Conservation (phyloP, 2,329 filamentous ascomycete species). For the Colletotrichum sansevieriae region DNA sequence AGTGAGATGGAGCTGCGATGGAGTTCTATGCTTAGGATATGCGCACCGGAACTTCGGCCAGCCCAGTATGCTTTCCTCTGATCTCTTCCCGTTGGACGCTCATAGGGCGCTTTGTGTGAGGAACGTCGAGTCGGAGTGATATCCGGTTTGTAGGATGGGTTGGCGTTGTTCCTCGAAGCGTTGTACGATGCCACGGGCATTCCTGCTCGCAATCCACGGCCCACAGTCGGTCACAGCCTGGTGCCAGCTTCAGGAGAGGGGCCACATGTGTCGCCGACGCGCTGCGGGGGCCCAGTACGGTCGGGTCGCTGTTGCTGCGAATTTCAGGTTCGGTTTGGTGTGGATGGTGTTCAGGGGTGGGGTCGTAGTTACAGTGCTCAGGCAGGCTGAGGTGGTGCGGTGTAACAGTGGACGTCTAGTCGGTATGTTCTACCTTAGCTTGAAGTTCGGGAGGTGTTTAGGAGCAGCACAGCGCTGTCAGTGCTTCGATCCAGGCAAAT, state of each 20-base stretch:
- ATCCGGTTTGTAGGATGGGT: conserved; percentile 5
- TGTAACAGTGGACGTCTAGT: no score
- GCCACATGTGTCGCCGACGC: conserved; percentile 18
- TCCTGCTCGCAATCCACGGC: conserved; percentile 8
- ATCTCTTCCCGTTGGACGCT: neutral
- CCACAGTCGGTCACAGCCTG: conserved; percentile 13
- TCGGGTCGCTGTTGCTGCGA: conserved; percentile 1
- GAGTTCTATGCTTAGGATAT: conserved; percentile 25
- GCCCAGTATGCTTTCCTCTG: neutral
- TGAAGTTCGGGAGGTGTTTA: neutral
- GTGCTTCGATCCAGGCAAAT: neutral
- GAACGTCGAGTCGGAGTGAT: neutral
- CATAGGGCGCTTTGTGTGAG: neutral
- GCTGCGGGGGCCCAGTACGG: neutral
- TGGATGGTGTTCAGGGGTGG: conserved; percentile 13
- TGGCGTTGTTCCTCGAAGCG: conserved; percentile 1
- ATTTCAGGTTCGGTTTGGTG: neutral
- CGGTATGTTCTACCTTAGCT: no score
- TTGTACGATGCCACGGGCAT: conserved; percentile 19
- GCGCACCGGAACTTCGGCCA: conserved; percentile 10
- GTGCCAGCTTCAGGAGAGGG: conserved; percentile 27
- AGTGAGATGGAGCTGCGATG: conserved; percentile 36
- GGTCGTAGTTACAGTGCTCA: neutral
- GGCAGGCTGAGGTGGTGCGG: no score
- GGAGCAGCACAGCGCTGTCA: neutral